phyloP scores from a whole-genome alignment of 768 basidiomycete genomes.

The Leccinum fibrillosum region DNA sequence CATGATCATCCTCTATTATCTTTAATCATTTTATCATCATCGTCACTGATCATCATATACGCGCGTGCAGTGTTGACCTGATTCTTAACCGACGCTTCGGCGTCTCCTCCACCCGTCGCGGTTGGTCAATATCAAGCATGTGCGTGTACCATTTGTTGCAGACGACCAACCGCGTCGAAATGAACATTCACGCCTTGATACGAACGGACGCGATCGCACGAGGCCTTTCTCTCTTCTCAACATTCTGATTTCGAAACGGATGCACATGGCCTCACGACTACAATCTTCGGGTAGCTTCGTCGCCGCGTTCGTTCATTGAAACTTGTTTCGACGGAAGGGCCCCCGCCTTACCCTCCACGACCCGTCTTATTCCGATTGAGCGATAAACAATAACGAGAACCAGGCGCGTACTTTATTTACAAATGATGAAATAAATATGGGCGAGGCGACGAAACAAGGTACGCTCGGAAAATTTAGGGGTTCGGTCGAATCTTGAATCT shows the following conservation, averaged over 20 bases:
- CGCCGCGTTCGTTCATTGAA: background rate
- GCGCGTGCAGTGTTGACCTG: background rate
- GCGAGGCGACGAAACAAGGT: background rate
- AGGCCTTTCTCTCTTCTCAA: background rate
- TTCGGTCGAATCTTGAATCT: background rate
- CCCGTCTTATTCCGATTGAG: constrained; percentile 11
- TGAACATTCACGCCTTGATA: background rate
- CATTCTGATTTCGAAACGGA: background rate
- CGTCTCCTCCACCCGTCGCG: background rate
- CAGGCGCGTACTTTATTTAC: background rate
- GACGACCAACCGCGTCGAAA: background rate
- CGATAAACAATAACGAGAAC: background rate
- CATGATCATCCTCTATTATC: background rate
- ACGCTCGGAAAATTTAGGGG: background rate
- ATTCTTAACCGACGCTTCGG: background rate
- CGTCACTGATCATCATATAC: background rate
- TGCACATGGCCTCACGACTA: background rate
- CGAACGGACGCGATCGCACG: background rate
- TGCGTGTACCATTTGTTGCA: background rate
- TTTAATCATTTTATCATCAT: background rate
- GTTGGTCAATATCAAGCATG: background rate
- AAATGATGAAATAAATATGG: background rate
- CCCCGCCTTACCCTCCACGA: background rate
- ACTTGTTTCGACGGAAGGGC: constrained; percentile 3
- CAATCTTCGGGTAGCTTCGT: background rate